Conservation (phyloP, 1,284 basidiomycete genomes). For the Pyrrhoderma lamaoense region DNA sequence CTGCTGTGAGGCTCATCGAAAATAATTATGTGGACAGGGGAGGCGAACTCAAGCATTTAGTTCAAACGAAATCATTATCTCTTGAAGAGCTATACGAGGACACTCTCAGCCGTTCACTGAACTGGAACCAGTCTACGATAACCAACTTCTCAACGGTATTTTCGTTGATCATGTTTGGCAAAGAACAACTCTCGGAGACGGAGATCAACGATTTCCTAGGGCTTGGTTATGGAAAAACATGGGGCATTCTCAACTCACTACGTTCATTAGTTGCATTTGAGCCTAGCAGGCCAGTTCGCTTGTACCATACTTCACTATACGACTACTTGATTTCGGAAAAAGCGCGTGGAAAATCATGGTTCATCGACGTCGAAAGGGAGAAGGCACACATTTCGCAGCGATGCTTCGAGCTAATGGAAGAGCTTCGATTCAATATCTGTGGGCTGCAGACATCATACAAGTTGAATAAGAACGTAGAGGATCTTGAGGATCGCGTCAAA, state of each 20-base stretch:
- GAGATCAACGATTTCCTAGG: too few species aligned
- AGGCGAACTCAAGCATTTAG: too few species aligned
- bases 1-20: not conserved
- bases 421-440: constrained; percentile 47
- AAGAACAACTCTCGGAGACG: too few species aligned
- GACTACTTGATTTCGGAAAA: not conserved
- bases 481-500: not conserved
- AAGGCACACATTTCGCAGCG: not conserved
- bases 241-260: too few species aligned
- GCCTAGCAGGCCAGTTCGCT: too few species aligned
- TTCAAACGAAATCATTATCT: too few species aligned
- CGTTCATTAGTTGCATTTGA: too few species aligned
- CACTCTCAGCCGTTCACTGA: not conserved
- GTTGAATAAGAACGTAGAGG: not conserved
- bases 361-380: too few species aligned
- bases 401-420: not conserved
- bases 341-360: not conserved
- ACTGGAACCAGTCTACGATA: not conserved
- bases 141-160: not conserved
- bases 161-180: not conserved
- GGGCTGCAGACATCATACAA: constrained; percentile 35
- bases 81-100: not conserved
- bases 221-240: too few species aligned
- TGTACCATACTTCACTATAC: not conserved
- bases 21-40: too few species aligned